A percentile compares a stretch with the other conserved stretches of the same genome.
These are phyloP conservation scores for Rhodotorula sp. DNA, from an alignment of 1,284 basidiomycete genomes.

Conservation along the genomic window DNA sequence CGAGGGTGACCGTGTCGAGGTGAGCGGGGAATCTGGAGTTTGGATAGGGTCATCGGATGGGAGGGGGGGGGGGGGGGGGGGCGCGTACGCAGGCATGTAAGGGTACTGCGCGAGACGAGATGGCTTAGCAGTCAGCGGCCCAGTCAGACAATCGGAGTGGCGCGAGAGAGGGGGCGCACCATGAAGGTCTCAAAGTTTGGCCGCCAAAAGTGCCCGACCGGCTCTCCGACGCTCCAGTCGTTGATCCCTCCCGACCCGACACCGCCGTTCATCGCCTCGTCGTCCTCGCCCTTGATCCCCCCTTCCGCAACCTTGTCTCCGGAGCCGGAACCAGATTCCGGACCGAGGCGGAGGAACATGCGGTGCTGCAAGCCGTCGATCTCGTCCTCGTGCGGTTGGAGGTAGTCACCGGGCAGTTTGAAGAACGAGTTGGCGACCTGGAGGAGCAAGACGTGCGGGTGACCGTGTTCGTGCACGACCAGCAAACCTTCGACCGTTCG, in stretches of 20 bases:
- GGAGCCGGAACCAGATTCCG: constrained; percentile 46
- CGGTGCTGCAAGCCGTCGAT: constrained; percentile 80
- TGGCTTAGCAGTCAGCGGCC: background rate
- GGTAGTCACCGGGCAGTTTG: constrained; percentile 97
- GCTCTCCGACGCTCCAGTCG: constrained; percentile 93
- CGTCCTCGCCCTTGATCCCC: background rate
- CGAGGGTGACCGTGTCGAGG: too few species aligned
- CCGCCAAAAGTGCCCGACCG: constrained; percentile 93
- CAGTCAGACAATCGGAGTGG: background rate
- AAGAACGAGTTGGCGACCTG: constrained; percentile 99
- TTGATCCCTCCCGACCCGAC: background rate
- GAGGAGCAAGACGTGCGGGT: constrained; percentile 93
- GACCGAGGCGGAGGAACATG: constrained; percentile 82
- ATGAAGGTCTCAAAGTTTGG: constrained; percentile 98
- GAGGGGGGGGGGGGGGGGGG: too few species aligned
- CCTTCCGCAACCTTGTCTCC: background rate
- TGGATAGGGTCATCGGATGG: background rate
- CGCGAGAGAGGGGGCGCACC: constrained; percentile 60
- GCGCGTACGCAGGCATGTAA: constrained; percentile 71
- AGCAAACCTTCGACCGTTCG: constrained; percentile 78
- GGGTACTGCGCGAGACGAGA: constrained; percentile 68
- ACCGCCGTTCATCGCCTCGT: constrained; percentile 2
- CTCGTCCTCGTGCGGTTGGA: constrained; percentile 93
- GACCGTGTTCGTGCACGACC: constrained; percentile 72
- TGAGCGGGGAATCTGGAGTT: background rate